Percentiles rank a stretch among this genome's conserved stretches.
Evolutionary conservation across 352 stramenopile species (phyloP).

Genomic region (Phytophthora cajani): DNA sequence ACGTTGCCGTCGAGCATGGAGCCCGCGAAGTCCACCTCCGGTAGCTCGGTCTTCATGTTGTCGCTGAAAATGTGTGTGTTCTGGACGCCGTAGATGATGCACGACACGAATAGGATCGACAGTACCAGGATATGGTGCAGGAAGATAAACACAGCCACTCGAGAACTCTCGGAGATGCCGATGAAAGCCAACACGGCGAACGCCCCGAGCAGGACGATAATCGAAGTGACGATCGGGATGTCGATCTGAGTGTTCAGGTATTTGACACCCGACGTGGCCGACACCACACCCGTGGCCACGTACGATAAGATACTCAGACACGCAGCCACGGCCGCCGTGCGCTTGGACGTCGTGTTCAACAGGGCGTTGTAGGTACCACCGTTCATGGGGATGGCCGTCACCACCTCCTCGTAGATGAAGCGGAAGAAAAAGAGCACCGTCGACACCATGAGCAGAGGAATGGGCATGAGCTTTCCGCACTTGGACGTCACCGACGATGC

Average conservation of each 20-base stretch:
- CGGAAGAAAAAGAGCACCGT: slow-evolving; percentile 52
- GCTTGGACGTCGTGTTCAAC: slow-evolving; percentile 68
- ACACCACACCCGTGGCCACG: slow-evolving; percentile 78
- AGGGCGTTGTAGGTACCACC: slow-evolving; percentile 85
- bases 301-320: slow-evolving; percentile 86
- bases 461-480: slow-evolving; percentile 71
- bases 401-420: slow-evolving; percentile 86
- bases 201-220: background rate
- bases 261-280: slow-evolving; percentile 36
- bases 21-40: slow-evolving; percentile 64
- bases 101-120: slow-evolving; percentile 53
- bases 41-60: slow-evolving; percentile 68
- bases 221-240: background rate
- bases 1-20: slow-evolving; percentile 49
- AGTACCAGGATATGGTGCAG: slow-evolving; percentile 76
- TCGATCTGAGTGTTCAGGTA: background rate
- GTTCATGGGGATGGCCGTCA: slow-evolving; percentile 85
- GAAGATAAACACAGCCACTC: slow-evolving; percentile 85
- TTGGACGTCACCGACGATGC: slow-evolving; percentile 35
- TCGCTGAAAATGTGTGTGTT: slow-evolving; percentile 63
- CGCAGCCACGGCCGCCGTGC: slow-evolving; percentile 74
- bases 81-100: slow-evolving; percentile 59
- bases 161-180: slow-evolving; percentile 56
- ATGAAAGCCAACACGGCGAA: background rate
- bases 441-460: slow-evolving; percentile 73